Base-by-base conservation (phyloP, 805 yeast genomes). In the Metschnikowia noctiluminum region DNA sequence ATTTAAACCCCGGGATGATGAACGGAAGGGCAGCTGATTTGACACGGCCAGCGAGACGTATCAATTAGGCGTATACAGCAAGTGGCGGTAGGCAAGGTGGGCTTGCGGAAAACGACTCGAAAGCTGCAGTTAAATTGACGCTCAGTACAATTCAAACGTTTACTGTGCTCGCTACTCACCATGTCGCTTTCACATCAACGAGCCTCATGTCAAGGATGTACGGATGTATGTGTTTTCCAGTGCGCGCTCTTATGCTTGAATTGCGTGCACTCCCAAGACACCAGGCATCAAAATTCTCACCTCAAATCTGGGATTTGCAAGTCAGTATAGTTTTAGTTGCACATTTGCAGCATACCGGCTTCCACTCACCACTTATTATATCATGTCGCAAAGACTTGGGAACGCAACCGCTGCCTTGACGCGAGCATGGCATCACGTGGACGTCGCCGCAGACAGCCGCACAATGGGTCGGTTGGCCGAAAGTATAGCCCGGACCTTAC, bases 401-500 rank as follows among this genome's bases (percentile, higher is more conserved):
- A 70, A 55, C 70, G 80, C 89, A 4, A 88, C 85, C 5, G 74
- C 84, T 16, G 88, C 95, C 3, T 82, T 87, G 57, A 85, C 96
- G 38, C 79, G 96, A 56, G 77, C 85, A 38, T 94, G 99, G 99
- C 98, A 92, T 64, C 96, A 91, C 64, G 87, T 94, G 34, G 98
- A 95, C 65, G 79, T 89, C 34, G 88, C 96, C 12, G 77, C 81
- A 42, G 99, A 94, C 47, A 70, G 75, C 35, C 80, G 99, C 61
- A 84, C 97, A 0, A 69, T 94, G 42, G 99, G 99, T 64, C 85
- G 98, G 63, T 68, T 94, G 49, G 98, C 99, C 4, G 77, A 96
- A 1, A 78, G 84, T 49, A 90, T 94, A 48, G 97, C 99, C 27
- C 75, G 82, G 30, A 84, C 94, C 0, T 76, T 94, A 38, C 89